Evolutionary conservation across 306 rosid species (phyloP), one percentile per base, ranked within the genome.

Genomic region (Geum urbanum): DNA sequence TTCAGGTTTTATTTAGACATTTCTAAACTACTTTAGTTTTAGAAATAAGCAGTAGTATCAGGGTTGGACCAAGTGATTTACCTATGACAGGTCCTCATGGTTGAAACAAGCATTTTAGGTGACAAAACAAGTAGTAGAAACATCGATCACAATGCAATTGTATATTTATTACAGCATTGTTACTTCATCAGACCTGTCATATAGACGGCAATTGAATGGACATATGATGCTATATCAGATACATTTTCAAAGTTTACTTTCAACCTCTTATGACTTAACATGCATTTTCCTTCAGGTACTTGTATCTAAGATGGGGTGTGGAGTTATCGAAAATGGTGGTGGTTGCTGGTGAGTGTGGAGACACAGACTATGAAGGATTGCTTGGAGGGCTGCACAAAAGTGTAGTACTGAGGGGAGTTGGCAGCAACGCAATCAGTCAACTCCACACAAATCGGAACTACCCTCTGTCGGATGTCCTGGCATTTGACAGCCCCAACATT

Each of bases 361-460:
- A 95, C 81, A 89, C 99, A 0, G 99, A 95, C 74, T 95, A 89
- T n/a, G 99, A 95, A 83, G 99, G 92, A 55, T 75, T 95, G 75
- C 87, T 95, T 49, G 92, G 91, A 24, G 99, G 99, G 69, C 19
- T 81, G 43, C 99, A 95, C 77, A 87, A 67, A 76, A 95, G 92
- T 72, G 88, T 95, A 15, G 76, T 89, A 74, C 76, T 95, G 77
- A 89, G 86, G 79, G 99, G 99, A 66, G 83, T 86, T 15, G 86
- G 91, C 65, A 83, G 91, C 62, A 73, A 85, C 22, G 97, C 95
- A 70, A 76, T 74, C 46, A 81, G 69, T 60, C 92, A 81, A 60
- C 85, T 94, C 74, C 97, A 94, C 72, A 74, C 84, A 0, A 89
- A 91, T 84, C 78, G 97, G 76, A 94, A 18, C 81, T 91, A 94